Percentiles rank a stretch among this genome's conserved stretches.
phyloP scores from a whole-genome alignment of 2,329 filamentous ascomycete species.

The Fusarium sp. region DNA sequence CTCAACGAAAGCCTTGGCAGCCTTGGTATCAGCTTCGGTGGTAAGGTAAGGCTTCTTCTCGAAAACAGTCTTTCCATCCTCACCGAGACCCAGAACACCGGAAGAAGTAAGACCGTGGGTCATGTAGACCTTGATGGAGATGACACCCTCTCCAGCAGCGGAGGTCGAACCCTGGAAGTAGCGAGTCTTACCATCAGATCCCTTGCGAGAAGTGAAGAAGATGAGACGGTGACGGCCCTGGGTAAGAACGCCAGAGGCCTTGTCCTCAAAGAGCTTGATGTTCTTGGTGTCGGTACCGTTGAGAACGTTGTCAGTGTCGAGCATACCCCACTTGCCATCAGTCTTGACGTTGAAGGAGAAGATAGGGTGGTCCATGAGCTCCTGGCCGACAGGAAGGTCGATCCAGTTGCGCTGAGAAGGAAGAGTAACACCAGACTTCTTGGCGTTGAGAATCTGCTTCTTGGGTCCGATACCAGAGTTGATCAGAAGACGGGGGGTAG shows the following conservation, averaged over 20 bases:
- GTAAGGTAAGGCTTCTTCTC: constrained; percentile 69
- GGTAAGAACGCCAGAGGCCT: constrained; percentile 68
- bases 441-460: constrained; percentile 65
- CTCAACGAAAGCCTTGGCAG: constrained; percentile 73
- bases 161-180: constrained; percentile 75
- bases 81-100: constrained; percentile 69
- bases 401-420: constrained; percentile 64
- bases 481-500: constrained; percentile 73
- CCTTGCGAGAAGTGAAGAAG: constrained; percentile 63
- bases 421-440: constrained; percentile 63
- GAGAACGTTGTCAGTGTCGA: constrained; percentile 58
- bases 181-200: constrained; percentile 68
- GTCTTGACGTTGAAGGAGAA: constrained; percentile 47
- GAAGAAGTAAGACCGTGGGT: constrained; percentile 70
- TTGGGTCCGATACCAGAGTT: constrained; percentile 68
- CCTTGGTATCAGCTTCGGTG: constrained; percentile 67
- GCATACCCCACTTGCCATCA: constrained; percentile 11
- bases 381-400: constrained; percentile 66
- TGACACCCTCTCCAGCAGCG: constrained; percentile 66
- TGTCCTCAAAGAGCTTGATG: constrained; percentile 71
- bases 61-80: constrained; percentile 67
- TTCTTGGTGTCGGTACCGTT: constrained; percentile 60
- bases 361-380: constrained; percentile 65
- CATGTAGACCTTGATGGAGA: constrained; percentile 69
- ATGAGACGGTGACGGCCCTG: constrained; percentile 73